Evolutionary conservation across 2,329 filamentous ascomycete species (phyloP).

Genomic region (Plenodomus lindquistii): DNA sequence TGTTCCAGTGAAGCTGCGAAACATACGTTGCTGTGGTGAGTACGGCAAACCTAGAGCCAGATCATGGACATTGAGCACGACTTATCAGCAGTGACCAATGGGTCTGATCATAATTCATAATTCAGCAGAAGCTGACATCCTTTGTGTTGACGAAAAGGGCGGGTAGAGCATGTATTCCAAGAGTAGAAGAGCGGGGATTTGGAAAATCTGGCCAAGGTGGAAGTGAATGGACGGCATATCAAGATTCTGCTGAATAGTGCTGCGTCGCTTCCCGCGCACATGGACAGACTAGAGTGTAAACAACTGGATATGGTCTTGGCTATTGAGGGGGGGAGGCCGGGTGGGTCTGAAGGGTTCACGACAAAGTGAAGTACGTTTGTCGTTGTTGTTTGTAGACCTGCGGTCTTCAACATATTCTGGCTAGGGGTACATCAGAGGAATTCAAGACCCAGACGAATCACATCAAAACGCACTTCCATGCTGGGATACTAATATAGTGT

Average conservation of each 20-base stretch:
- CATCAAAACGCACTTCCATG: too few species aligned
- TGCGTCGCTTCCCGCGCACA: constrained; percentile 25
- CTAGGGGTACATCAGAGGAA: too few species aligned
- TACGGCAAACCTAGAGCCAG: too few species aligned
- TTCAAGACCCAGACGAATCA: too few species aligned
- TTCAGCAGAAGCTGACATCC: too few species aligned
- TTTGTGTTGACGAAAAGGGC: too few species aligned
- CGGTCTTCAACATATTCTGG: too few species aligned
- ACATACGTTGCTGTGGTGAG: too few species aligned
- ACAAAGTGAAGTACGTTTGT: background rate
- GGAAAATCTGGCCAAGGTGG: constrained; percentile 44
- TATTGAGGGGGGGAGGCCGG: constrained; percentile 21
- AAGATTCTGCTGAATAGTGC: constrained; percentile 48
- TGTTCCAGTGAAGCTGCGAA: constrained; percentile 82
- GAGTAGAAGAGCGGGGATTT: constrained; percentile 34
- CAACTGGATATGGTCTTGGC: constrained; percentile 36
- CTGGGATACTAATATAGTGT: too few species aligned
- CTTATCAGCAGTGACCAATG: too few species aligned
- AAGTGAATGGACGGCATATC: constrained; percentile 56
- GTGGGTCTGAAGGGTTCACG: constrained; percentile 5
- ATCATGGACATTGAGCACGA: too few species aligned
- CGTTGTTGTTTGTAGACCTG: background rate
- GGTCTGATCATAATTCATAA: too few species aligned
- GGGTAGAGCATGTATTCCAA: constrained; percentile 9
- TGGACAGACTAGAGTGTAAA: constrained; percentile 20